phyloP scores from a whole-genome alignment of 1,139 yeast genomes.

The Debaryomycetaceae sp. region DNA sequence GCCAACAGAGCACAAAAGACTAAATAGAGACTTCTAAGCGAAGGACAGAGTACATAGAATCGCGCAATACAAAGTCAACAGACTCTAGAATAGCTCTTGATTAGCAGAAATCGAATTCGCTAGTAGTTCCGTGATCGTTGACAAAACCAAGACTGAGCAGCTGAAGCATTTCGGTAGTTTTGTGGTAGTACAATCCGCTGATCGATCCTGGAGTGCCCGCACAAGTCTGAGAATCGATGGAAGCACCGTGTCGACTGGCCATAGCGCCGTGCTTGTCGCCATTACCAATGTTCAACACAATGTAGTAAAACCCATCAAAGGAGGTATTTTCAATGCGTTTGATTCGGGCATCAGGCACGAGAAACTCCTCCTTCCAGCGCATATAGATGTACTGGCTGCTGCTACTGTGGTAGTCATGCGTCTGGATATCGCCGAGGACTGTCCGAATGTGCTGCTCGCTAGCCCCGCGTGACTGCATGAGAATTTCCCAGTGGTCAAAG shows the following conservation, averaged over 20 bases:
- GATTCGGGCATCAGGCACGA: slow-evolving; percentile 76
- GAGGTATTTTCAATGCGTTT: slow-evolving; percentile 74
- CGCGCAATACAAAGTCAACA: neutral
- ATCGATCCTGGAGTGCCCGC: slow-evolving; percentile 50
- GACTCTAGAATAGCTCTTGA: neutral
- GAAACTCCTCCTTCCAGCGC: slow-evolving; percentile 92
- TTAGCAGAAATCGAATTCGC: slow-evolving; percentile 21
- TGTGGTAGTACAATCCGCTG: slow-evolving; percentile 78
- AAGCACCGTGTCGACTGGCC: no score
- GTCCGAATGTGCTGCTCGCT: slow-evolving; percentile 23
- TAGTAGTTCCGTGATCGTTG: slow-evolving; percentile 25
- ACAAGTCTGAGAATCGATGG: slow-evolving; percentile 10
- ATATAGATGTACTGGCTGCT: slow-evolving; percentile 56
- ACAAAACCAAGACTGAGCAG: slow-evolving; percentile 33
- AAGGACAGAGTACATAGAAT: slow-evolving; percentile 1
- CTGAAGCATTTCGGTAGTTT: slow-evolving; percentile 73
- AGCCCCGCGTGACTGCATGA: slow-evolving; percentile 41
- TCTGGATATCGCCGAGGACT: slow-evolving; percentile 27
- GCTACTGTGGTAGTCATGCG: slow-evolving; percentile 17
- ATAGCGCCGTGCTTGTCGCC: slow-evolving; percentile 12
- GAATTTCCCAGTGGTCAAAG: slow-evolving; percentile 81
- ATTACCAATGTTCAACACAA: slow-evolving; percentile 71
- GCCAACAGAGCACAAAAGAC: slow-evolving; percentile 30
- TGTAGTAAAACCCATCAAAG: slow-evolving; percentile 88
- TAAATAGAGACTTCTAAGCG: slow-evolving; percentile 1